Percentiles rank a stretch among this genome's conserved stretches.
Conservation (phyloP, 2,329 filamentous ascomycete genomes). For the Lasiodiplodia gonubiensis region DNA sequence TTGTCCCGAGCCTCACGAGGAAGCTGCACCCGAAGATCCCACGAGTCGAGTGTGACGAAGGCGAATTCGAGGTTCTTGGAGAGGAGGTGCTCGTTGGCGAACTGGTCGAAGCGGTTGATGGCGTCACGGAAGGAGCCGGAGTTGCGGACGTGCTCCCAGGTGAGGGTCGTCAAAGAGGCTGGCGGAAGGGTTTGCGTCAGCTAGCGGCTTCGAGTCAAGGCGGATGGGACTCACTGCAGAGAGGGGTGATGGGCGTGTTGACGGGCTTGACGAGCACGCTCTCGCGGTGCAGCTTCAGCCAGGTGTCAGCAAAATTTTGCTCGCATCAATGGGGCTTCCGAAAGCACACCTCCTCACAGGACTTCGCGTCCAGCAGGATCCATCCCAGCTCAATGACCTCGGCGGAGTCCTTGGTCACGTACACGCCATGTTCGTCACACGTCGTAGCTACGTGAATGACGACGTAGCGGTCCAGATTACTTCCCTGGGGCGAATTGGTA, state of each 20-base stretch:
- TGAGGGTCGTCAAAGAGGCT: conserved; percentile 97
- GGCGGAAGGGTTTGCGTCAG: conserved; percentile 42
- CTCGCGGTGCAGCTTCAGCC: conserved; percentile 81
- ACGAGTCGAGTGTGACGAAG: conserved; percentile 97
- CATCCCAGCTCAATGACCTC: conserved; percentile 99
- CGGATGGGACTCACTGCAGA: conserved; percentile 81
- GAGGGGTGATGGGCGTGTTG: conserved; percentile 97
- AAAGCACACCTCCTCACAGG: conserved; percentile 78
- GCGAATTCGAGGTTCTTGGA: conserved; percentile 95
- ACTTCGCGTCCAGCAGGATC: conserved; percentile 92
- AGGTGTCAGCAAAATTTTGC: conserved; percentile 41
- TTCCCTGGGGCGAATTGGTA: conserved; percentile 41
- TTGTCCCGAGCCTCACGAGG: conserved; percentile 98
- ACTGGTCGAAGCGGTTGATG: conserved; percentile 91
- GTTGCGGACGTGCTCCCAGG: conserved; percentile 98
- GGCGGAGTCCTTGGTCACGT: conserved; percentile 98
- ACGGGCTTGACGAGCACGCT: conserved; percentile 97
- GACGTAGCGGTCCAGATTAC: conserved; percentile 85
- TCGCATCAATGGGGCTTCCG: conserved; percentile 30
- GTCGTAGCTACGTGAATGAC: conserved; percentile 99
- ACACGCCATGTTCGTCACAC: conserved; percentile 98
- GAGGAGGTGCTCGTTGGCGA: conserved; percentile 88
- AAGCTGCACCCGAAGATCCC: conserved; percentile 97
- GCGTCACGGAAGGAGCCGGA: conserved; percentile 97
- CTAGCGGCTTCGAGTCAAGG: conserved; percentile 12